Evolutionary conservation across 1,284 basidiomycete species (phyloP), one percentile per base, ranked within the genome.

Genomic region (Ustilago esculenta): DNA sequence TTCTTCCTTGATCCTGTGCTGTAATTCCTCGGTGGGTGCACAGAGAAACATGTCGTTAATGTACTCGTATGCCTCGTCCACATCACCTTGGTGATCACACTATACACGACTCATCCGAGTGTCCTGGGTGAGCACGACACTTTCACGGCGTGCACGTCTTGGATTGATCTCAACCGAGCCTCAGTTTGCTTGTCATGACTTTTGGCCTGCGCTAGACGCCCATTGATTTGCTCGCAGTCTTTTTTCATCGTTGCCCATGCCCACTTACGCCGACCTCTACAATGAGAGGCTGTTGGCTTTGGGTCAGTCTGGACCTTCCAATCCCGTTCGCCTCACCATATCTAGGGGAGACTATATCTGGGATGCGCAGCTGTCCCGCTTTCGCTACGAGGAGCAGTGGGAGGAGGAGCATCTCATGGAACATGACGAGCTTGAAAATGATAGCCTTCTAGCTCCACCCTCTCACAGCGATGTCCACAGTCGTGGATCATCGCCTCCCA

Each of bases 341-440:
- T 59, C 52, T 9, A 72, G 67, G 21, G 69, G 69, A 12, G 69
- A 69, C 30, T 72, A 69, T 35, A 53, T 64, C 15, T 53, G 45
- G 46, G 65, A 68, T 45, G 29, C 58, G 11, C 30, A 49, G 1
- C 18, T 25, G 0, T 18, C 20, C 11, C 45, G 52, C 23, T 69
- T 55, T 18, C 49, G 32, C 18, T 72, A 72, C 33, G 65, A 59
- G 9, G 69, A 72, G 44, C 32, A 48, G 18, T 72, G 69, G 69
- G 55, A 69, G 32, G 60, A 68, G 36, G 65, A 72, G 21, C 56
- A 72, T n/a, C 56, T 72, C 23, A 72, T 72, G 69, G 64, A 72
- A 9, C 41, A 54, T 21, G 63, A 68, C n/a, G 49, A 63, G 14
- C 40, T 27, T 14, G 41, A 57, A 15, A 21, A 25, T 11, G 27